Conservation (phyloP, 1,139 yeast genomes). For the Yamadazyma dendronema region DNA sequence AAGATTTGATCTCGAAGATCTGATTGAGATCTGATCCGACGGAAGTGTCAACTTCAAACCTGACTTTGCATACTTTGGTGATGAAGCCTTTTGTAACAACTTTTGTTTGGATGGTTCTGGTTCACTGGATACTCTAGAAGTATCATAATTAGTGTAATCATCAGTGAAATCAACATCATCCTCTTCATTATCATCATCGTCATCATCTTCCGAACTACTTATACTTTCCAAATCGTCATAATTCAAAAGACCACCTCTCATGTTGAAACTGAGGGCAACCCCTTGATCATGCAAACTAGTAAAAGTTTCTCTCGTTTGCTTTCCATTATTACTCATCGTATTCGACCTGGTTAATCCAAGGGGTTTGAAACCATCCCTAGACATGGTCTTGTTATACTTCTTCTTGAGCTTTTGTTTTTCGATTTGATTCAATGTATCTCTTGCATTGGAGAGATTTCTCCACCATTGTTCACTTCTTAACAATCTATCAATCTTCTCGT, state of each 20-base stretch:
- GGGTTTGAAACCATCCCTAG: slow-evolving; percentile 15
- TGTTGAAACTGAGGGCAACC: slow-evolving; percentile 60
- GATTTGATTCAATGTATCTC: slow-evolving; percentile 43
- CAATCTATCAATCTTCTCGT: slow-evolving; percentile 30
- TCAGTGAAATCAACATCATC: background rate
- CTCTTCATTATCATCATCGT: slow-evolving; percentile 12
- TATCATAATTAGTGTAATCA: background rate
- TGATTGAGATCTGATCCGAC: slow-evolving; percentile 23
- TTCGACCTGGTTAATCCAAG: slow-evolving; percentile 25
- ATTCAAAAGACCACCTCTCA: slow-evolving; percentile 46
- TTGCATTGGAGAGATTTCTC: slow-evolving; percentile 59
- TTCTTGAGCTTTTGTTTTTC: slow-evolving; percentile 22
- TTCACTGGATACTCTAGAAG: background rate
- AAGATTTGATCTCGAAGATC: slow-evolving; percentile 36
- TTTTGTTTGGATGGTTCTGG: slow-evolving; percentile 4
- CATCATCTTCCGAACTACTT: slow-evolving; percentile 16
- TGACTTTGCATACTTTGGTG: slow-evolving; percentile 5
- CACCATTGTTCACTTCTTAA: slow-evolving; percentile 56
- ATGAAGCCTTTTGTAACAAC: background rate
- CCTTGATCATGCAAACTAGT: slow-evolving; percentile 71
- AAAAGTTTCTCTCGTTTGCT: slow-evolving; percentile 46
- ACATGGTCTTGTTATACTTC: slow-evolving; percentile 6
- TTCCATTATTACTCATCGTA: slow-evolving; percentile 10
- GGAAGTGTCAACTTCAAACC: slow-evolving; percentile 11
- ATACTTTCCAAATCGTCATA: slow-evolving; percentile 22